Percentiles rank a stretch among this genome's conserved stretches.
phyloP scores from a whole-genome alignment of 208 protist species.

The Leishmania aethiopica region DNA sequence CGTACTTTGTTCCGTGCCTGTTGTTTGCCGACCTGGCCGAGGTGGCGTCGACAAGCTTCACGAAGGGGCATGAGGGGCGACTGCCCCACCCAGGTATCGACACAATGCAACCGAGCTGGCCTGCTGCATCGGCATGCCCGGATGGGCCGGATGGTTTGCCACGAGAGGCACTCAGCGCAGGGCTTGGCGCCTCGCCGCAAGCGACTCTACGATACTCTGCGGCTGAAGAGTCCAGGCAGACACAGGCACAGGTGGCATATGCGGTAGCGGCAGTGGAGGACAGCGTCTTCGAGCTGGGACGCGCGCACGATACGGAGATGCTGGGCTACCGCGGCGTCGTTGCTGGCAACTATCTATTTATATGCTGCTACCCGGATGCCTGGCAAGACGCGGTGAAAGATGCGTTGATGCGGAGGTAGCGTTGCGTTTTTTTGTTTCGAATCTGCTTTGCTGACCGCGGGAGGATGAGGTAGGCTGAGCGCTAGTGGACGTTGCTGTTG shows the following conservation, averaged over 20 bases:
- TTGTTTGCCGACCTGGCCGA: conserved; percentile 26
- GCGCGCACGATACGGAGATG: conserved; percentile 3
- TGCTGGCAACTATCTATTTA: conserved; percentile 30
- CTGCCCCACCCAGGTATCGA: background rate
- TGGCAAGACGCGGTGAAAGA: conserved; percentile 5
- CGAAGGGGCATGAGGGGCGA: background rate
- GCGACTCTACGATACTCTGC: background rate
- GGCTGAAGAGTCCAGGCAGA: background rate
- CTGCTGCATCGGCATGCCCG: background rate
- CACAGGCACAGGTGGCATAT: background rate
- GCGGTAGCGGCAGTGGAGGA: conserved; percentile 10
- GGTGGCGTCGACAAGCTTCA: background rate
- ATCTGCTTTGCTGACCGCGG: background rate
- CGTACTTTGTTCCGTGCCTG: conserved; percentile 39
- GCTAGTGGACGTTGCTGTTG: background rate
- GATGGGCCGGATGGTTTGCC: background rate
- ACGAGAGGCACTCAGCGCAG: background rate
- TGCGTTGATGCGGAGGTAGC: background rate
- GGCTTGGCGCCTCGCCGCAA: background rate
- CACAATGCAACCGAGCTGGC: background rate
- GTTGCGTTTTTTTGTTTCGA: background rate
- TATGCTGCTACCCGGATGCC: conserved; percentile 33
- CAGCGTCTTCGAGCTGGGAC: background rate
- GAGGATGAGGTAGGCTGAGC: background rate
- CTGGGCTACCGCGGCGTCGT: conserved; percentile 27